Percentiles rank a stretch among this genome's conserved stretches.
phyloP scores from a whole-genome alignment of 1,284 basidiomycete genomes.

The Puccinia sorghi region DNA sequence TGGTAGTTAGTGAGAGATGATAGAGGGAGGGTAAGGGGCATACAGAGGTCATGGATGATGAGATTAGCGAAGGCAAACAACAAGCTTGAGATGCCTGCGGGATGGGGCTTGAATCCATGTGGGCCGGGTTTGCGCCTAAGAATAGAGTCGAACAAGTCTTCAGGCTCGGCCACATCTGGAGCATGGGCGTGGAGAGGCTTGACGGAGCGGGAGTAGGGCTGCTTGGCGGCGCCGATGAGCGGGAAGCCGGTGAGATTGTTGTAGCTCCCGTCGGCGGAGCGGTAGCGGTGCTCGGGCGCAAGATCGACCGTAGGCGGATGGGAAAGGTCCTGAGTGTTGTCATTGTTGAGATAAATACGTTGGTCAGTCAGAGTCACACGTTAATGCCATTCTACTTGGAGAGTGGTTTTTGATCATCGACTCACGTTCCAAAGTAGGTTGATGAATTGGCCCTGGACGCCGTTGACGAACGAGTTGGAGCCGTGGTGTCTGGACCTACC shows the following conservation, averaged over 20 bases:
- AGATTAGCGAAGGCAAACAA: constrained; percentile 48
- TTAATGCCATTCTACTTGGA: neutral
- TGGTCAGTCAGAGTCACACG: neutral
- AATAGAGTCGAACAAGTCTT: constrained; percentile 47
- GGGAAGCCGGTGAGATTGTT: constrained; percentile 46
- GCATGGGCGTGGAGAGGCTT: constrained; percentile 37
- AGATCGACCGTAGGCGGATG: constrained; percentile 44
- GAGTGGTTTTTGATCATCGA: neutral
- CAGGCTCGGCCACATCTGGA: constrained; percentile 44
- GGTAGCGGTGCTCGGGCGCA: constrained; percentile 38
- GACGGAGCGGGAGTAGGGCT: constrained; percentile 40
- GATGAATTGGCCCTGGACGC: constrained; percentile 48
- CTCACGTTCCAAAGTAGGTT: constrained; percentile 47
- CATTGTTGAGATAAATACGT: neutral
- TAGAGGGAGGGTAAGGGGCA: neutral
- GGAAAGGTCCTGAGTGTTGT: constrained; percentile 21
- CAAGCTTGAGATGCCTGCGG: constrained; percentile 41
- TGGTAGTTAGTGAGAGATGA: neutral
- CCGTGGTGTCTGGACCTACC: constrained; percentile 24
- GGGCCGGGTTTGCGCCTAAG: constrained; percentile 24
- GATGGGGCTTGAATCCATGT: constrained; percentile 40
- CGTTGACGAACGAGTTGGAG: constrained; percentile 41
- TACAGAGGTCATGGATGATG: constrained; percentile 49
- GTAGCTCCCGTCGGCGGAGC: constrained; percentile 43
- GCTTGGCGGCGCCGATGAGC: constrained; percentile 34